Base-by-base conservation (phyloP, 129 eudicot genomes). In the Flaveria trinervia region DNA sequence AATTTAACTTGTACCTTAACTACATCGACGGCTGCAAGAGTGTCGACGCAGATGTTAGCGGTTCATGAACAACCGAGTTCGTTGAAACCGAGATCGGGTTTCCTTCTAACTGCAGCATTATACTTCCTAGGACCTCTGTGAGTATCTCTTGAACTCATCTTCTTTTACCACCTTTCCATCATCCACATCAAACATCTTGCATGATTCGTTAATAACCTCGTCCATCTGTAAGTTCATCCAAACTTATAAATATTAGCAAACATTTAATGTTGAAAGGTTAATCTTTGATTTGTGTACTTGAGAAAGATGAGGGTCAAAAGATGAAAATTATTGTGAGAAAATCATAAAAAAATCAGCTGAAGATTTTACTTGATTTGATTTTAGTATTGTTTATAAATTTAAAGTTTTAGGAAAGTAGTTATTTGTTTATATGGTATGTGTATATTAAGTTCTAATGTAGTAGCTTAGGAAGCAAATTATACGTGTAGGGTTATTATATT, bases 41-140 rank as follows among this genome's bases (percentile, higher is more conserved):
- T 7, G 92, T 84, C 15, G 92, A 89, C 17, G 92, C 79, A 15
- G 95, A 86, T 9, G 86, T 71, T 44, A 87, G 71, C 0, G 99
- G 92, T 77, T 91, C 99, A 41, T 95, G 99, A 78, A 91, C 97
- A 39, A 91, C 94, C 11, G 99, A 95, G 85, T 89, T 91, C 33
- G 95, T 73, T 8, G 94, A 84, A 12, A 91, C 85, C 0, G 96
- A 86, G 9, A 95, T 75, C 3, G 94, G 97, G 81, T 89, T 84
- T 52, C 99, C 96, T 83, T 95, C 90, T 71, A 95, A 64, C 45
- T 95, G 94, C 83, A 89, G 55, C 99, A 91, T 91, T 5, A 89
- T 84, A 70, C 97, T 89, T 65, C 99, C 96, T 10, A 95, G 78
- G 50, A 95, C 71, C 78, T 95, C 94, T 1, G 84, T 79, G 83